Percentiles rank a stretch among this genome's conserved stretches.
These are phyloP conservation scores for Glebionis coronaria DNA, from an alignment of 129 eudicot genomes.

Conservation along the genomic window DNA sequence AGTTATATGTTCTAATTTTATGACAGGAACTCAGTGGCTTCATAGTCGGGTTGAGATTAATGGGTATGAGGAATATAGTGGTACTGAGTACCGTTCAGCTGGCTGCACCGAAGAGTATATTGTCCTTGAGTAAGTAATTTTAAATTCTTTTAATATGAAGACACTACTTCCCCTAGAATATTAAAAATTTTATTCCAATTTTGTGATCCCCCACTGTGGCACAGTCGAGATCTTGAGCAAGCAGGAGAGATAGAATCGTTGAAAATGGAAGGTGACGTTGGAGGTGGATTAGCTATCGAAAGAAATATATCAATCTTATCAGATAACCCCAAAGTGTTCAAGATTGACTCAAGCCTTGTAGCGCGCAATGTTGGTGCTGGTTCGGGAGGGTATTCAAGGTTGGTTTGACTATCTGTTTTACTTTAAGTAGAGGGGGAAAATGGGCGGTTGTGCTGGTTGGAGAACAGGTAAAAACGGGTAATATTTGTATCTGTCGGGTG, in stretches of 20 bases:
- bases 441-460: no score
- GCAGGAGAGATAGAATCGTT: conserved; percentile 75
- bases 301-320: conserved; percentile 50
- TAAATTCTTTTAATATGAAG: background rate
- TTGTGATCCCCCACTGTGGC: background rate
- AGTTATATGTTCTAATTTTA: conserved; percentile 13
- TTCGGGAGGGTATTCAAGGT: conserved; percentile 98
- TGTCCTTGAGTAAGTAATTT: conserved; percentile 69
- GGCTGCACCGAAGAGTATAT: conserved; percentile 87
- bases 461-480: no score
- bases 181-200: background rate
- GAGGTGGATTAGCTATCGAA: conserved; percentile 71
- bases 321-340: conserved; percentile 49
- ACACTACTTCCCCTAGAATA: background rate
- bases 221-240: conserved; percentile 81
- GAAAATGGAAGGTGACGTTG: conserved; percentile 76
- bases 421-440: background rate
- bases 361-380: conserved; percentile 91
- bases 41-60: conserved; percentile 80
- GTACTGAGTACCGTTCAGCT: conserved; percentile 80
- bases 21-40: conserved; percentile 95
- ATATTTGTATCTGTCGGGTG: background rate
- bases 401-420: background rate
- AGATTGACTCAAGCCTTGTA: conserved; percentile 68
- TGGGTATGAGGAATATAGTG: conserved; percentile 94